Base-by-base conservation (phyloP, 352 stramenopile genomes). In the Globisporangium radiosum region DNA sequence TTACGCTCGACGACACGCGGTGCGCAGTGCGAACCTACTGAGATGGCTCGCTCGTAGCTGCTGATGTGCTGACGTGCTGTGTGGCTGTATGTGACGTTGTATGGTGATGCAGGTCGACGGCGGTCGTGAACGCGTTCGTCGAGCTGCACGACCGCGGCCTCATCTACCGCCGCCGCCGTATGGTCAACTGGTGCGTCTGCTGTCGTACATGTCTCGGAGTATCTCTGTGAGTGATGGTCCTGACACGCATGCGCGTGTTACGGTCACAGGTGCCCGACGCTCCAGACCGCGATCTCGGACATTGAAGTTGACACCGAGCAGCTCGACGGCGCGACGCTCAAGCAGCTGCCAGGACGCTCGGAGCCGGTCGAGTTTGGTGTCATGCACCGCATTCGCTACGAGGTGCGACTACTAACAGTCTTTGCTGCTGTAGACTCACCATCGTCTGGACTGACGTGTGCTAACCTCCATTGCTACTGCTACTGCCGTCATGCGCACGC, bases 261-360 rank as follows among this genome's bases (percentile, higher is more conserved):
- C 25, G 25, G 25, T 33, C 25, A 33, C 33, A 87, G 76, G 76
- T 93, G 85, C 62, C 84, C 85, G 52, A 91, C 93, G 43, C 75
- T 99, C 7, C 97, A 99, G 69, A 98, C 90, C 3, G 93, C 93
- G 33, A 96, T 98, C 63, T 96, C 87, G 0, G 92, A 98, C 66
- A 97, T 98, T 72, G 96, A 99, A 82, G 97, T 99, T 37, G 98
- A 99, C 73, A 85, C 94, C 15, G 84, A 99, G 66, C 95, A 98
- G 51, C 67, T 99, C n/a, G 90, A 98, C 36, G 89, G 84, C 14
- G 67, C 76, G 13, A 97, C 85, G 33, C 70, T 81, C 52, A 87
- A 86, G 62, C 73, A 60, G 51, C 54, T 94, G 36, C 85, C 87
- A 7, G 94, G 95, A n/a, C 71, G 84, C 17, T 15, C 68, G 3